phyloP scores from a whole-genome alignment of 192 early-diverging fungal genomes.

The Coemansia sp. region DNA sequence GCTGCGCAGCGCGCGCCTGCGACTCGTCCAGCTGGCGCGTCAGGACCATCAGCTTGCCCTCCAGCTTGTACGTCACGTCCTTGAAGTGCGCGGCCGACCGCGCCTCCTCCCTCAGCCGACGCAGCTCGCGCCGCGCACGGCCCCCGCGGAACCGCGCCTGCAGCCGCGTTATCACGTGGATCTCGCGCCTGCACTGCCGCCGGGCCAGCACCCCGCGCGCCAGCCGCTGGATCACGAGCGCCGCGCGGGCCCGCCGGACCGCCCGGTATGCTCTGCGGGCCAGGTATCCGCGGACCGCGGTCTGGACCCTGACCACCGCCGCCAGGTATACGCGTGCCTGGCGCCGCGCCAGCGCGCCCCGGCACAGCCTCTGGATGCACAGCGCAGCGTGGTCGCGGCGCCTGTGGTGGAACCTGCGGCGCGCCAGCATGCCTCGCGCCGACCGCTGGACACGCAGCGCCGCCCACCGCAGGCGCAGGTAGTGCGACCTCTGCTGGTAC shows the following conservation, averaged over 20 bases:
- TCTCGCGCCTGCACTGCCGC: slow-evolving; percentile 55
- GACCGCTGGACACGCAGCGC: slow-evolving; percentile 68
- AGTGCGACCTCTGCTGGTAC: slow-evolving; percentile 57
- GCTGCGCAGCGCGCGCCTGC: slow-evolving; percentile 60
- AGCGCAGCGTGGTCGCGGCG: slow-evolving; percentile 70
- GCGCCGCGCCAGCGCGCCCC: slow-evolving; percentile 61
- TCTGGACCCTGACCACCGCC: slow-evolving; percentile 63
- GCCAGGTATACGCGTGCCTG: slow-evolving; percentile 37
- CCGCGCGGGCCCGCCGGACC: slow-evolving; percentile 63
- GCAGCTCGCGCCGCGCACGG: slow-evolving; percentile 66
- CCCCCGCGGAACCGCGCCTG: slow-evolving; percentile 82
- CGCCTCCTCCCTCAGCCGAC: slow-evolving; percentile 75
- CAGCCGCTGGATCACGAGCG: slow-evolving; percentile 71
- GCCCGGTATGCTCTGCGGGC: slow-evolving; percentile 62
- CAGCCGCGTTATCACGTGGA: slow-evolving; percentile 63
- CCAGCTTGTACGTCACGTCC: slow-evolving; percentile 89
- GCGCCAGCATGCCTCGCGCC: slow-evolving; percentile 61
- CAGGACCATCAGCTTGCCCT: slow-evolving; percentile 94
- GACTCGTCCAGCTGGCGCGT: slow-evolving; percentile 73
- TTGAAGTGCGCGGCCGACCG: slow-evolving; percentile 89
- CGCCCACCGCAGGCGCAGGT: slow-evolving; percentile 54
- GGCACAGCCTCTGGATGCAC: slow-evolving; percentile 71
- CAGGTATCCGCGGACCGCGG: slow-evolving; percentile 59
- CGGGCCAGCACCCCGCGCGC: slow-evolving; percentile 69
- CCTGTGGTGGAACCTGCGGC: slow-evolving; percentile 51